A percentile compares a stretch with the other conserved stretches of the same genome.
These are phyloP conservation scores for Paecilomyces variotii DNA, from an alignment of 2,329 filamentous ascomycete genomes.

Conservation along the genomic window DNA sequence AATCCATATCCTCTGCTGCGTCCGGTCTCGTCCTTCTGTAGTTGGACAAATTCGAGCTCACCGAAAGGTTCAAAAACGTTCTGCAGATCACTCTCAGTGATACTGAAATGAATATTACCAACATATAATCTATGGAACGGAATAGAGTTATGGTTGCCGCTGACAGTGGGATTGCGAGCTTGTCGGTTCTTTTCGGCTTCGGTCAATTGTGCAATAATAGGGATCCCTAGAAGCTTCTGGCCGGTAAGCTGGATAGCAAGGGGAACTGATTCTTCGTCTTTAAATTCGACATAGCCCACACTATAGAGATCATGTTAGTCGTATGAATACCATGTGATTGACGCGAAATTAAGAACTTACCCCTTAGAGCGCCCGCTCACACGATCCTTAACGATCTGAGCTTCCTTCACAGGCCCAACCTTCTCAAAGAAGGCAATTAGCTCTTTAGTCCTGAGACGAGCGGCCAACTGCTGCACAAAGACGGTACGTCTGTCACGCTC, in stretches of 20 bases:
- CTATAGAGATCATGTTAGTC: constrained; percentile 40
- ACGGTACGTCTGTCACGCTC: constrained; percentile 95
- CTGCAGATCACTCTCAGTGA: constrained; percentile 90
- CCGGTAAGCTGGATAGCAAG: constrained; percentile 96
- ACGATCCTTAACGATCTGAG: constrained; percentile 96
- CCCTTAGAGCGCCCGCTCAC: constrained; percentile 96
- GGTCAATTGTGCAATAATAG: constrained; percentile 95
- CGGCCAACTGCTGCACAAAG: constrained; percentile 96
- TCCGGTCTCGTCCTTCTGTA: constrained; percentile 90
- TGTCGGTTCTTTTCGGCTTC: constrained; percentile 99
- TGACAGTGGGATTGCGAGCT: constrained; percentile 65
- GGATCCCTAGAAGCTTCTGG: constrained; percentile 96
- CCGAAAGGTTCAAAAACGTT: constrained; percentile 97
- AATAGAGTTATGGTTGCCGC: constrained; percentile 67
- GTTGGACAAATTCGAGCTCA: constrained; percentile 92
- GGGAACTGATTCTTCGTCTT: constrained; percentile 85
- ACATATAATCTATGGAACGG: constrained; percentile 98
- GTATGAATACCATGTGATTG: constrained; percentile 1
- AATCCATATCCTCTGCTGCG: constrained; percentile 95
- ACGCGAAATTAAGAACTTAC: constrained; percentile 50
- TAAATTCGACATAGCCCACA: constrained; percentile 99
- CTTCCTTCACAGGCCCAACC: constrained; percentile 88
- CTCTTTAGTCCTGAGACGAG: constrained; percentile 83
- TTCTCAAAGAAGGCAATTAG: constrained; percentile 93
- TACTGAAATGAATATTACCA: constrained; percentile 98